Evolutionary conservation across 306 rosid genomes (phyloP), one percentile per base, ranked within the genome.

Genomic region (Carpinus viminea): DNA sequence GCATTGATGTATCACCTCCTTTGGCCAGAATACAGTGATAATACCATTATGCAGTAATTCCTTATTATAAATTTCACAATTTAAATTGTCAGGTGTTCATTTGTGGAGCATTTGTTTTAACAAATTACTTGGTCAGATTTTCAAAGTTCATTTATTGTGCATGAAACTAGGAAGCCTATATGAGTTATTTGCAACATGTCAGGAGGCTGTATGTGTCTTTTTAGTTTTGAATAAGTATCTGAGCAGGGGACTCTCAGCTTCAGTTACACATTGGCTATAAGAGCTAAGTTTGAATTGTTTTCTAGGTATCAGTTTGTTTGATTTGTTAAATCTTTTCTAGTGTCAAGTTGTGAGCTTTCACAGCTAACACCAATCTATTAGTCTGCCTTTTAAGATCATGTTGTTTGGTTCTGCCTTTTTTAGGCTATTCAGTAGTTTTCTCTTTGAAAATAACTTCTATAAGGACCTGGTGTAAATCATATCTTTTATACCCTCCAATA

Each of bases 321-420:
- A 41, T 66, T 41, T 66, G 72, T 2, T 2, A 66, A 66, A 15
- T 13, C 11, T n/a, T 66, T 60, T 60, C 18, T 24, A 28, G 3
- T 12, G 18, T 28, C 1, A n/a, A 70, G 26, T 68, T 31, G 45
- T 38, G 68, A 73, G 26, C 20, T 51, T 51, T 61, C 31, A 50
- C 41, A 64, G 5, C 28, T 52, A 52, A 69, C 46, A 47, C 73
- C 74, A 59, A 12, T 12, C 65, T 21, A 48, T 46, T 65, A 45
- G 51, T 73, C 60, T 73, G 45, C 53, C 45, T 54, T 68, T 82
- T 60, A 18, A 43, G 73, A 79, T 78, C 45, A 13, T 82, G 51
- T 57, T 36, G 24, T 46, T 28, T 68, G 74, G 64, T 73, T 59
- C 52, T 66, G 38, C 64, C 68, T 66, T 73, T 73, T 12, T 48